These are phyloP conservation scores for Canariomyces notabilis DNA, from an alignment of 2,329 filamentous ascomycete species.

Conservation along the genomic window DNA sequence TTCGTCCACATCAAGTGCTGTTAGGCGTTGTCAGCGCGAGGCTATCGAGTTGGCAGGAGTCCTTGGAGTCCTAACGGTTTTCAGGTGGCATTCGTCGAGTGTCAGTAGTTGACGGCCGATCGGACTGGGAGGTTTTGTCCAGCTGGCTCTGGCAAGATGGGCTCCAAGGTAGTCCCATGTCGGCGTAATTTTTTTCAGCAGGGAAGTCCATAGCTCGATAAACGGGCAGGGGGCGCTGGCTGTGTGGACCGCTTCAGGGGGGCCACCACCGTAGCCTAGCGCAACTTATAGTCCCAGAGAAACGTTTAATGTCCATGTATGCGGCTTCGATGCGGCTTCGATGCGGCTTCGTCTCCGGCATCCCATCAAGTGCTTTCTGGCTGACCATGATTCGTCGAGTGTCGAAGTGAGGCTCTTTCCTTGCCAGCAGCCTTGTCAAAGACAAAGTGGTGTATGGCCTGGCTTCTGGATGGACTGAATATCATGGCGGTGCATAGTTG, in stretches of 20 bases:
- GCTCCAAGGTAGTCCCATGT: neutral
- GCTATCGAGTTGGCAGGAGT: neutral
- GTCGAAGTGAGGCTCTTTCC: neutral
- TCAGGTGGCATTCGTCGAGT: neutral
- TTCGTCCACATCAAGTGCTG: neutral
- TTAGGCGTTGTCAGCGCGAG: neutral
- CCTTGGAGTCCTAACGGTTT: neutral
- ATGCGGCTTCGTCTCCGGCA: no score
- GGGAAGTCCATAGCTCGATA: neutral
- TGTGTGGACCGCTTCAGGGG: neutral
- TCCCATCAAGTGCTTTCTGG: neutral
- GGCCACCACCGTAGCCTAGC: neutral
- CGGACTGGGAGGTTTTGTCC: neutral
- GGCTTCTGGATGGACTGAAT: neutral
- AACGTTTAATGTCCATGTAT: no score
- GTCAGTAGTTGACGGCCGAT: neutral
- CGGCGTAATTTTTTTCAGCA: constrained; percentile 1
- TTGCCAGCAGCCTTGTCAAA: neutral
- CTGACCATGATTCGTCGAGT: neutral
- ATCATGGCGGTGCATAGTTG: neutral
- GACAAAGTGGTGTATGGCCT: neutral
- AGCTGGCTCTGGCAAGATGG: neutral
- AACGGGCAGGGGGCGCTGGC: neutral
- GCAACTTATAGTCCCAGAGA: neutral
- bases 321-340: no score